Percentiles rank a stretch among this genome's conserved stretches.
phyloP scores from a whole-genome alignment of 768 basidiomycete genomes.

The Hypholoma sublateritium region DNA sequence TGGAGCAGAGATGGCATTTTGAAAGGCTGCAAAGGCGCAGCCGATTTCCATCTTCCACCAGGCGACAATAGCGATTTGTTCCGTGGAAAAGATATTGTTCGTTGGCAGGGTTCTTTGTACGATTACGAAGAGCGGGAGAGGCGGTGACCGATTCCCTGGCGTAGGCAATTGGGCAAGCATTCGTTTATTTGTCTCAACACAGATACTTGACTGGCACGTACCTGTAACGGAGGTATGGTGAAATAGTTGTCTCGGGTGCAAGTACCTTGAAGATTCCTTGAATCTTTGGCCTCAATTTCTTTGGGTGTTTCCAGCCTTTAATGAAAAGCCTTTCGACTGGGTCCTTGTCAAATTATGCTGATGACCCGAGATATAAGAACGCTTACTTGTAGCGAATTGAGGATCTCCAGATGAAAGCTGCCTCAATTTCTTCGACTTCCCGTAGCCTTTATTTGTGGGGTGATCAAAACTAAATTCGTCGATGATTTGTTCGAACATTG shows the following conservation, averaged over 20 bases:
- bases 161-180: not conserved
- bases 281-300: conserved; percentile 49
- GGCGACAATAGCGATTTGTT: conserved; percentile 55
- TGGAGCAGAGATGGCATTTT: conserved; percentile 54
- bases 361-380: not conserved
- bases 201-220: too few relatives aligned
- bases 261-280: conserved; percentile 53
- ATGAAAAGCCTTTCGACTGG: conserved; percentile 50
- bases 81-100: conserved; percentile 69
- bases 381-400: conserved; percentile 41
- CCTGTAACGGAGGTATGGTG: conserved; percentile 49
- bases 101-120: conserved; percentile 35
- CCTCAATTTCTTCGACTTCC: conserved; percentile 42
- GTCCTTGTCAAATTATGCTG: not conserved
- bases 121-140: conserved; percentile 19
- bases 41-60: conserved; percentile 52
- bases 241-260: conserved; percentile 40
- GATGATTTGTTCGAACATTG: conserved; percentile 23
- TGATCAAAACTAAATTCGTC: conserved; percentile 46
- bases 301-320: conserved; percentile 56
- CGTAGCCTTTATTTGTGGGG: conserved; percentile 37
- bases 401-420: conserved; percentile 34
- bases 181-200: too few relatives aligned
- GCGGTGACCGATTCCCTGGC: conserved; percentile 30
- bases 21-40: conserved; percentile 48